A percentile compares a stretch with the other conserved stretches of the same genome.
phyloP scores from a whole-genome alignment of 129 eudicot genomes.

The Helianthus tuberosus region DNA sequence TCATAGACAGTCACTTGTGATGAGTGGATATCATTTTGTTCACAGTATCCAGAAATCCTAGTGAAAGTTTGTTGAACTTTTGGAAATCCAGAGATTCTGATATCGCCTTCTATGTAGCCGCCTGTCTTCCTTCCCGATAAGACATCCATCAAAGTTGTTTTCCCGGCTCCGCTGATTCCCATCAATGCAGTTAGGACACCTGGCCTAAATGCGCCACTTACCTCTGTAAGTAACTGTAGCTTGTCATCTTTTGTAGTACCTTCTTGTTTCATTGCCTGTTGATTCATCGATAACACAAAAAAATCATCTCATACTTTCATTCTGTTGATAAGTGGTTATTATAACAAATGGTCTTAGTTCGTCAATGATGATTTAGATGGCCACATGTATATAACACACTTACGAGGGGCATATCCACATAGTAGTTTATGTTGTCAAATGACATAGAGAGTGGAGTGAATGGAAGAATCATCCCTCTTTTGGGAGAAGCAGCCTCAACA shows the following conservation, averaged over 20 bases:
- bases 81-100: conserved; percentile 54
- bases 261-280: conserved; percentile 43
- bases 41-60: conserved; percentile 58
- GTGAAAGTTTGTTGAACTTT: conserved; percentile 53
- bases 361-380: background rate
- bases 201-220: conserved; percentile 52
- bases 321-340: background rate
- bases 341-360: background rate
- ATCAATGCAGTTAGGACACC: conserved; percentile 58
- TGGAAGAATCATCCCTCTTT: conserved; percentile 66
- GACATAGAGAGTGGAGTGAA: conserved; percentile 60
- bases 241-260: conserved; percentile 32
- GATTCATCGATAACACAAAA: background rate
- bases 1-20: conserved; percentile 57
- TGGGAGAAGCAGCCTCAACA: conserved; percentile 23
- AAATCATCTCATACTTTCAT: background rate
- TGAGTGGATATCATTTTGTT: conserved; percentile 59
- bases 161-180: conserved; percentile 67
- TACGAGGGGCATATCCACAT: conserved; percentile 59
- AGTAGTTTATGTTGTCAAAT: conserved; percentile 51
- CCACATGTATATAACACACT: conserved; percentile 4
- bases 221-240: conserved; percentile 41
- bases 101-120: conserved; percentile 50
- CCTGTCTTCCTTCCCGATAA: conserved; percentile 56
- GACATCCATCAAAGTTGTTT: conserved; percentile 60